Evolutionary conservation across 2,329 filamentous ascomycete genomes (phyloP).

Genomic region (Sordariomycetes sp.): DNA sequence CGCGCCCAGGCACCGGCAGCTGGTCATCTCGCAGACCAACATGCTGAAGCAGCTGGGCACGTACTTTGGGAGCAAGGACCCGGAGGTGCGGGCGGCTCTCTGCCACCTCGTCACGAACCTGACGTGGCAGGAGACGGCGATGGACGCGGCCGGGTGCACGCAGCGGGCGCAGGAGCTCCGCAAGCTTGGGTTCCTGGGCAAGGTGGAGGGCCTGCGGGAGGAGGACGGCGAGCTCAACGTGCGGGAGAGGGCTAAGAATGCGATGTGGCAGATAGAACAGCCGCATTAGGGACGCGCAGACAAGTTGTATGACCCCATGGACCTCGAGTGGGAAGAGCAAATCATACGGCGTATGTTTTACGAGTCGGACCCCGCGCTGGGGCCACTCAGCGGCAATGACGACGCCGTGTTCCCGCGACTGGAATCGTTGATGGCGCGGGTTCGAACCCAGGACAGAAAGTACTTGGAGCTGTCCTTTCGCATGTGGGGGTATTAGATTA

Average conservation of each 20-base stretch:
- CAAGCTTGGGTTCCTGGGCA: slow-evolving; percentile 59
- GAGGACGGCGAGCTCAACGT: slow-evolving; percentile 72
- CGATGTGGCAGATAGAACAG: slow-evolving; percentile 57
- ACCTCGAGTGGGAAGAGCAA: not conserved
- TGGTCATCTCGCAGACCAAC: slow-evolving; percentile 66
- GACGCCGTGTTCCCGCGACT: too few relatives aligned
- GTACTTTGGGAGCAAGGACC: slow-evolving; percentile 63
- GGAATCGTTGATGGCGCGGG: too few relatives aligned
- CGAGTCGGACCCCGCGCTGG: not conserved
- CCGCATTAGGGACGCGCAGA: not conserved
- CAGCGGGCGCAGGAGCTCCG: slow-evolving; percentile 60
- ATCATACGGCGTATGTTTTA: not conserved
- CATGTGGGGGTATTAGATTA: too few relatives aligned
- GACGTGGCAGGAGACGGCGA: slow-evolving; percentile 64
- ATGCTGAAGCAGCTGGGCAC: slow-evolving; percentile 63
- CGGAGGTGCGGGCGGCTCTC: slow-evolving; percentile 65
- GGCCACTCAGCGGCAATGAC: not conserved
- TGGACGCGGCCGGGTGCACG: slow-evolving; percentile 53
- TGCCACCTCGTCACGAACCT: slow-evolving; percentile 83
- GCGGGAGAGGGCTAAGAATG: slow-evolving; percentile 72
- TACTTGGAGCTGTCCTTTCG: too few relatives aligned
- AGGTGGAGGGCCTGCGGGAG: slow-evolving; percentile 48
- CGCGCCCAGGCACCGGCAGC: slow-evolving; percentile 63
- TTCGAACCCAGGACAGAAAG: too few relatives aligned
- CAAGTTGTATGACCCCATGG: not conserved